Evolutionary conservation across 2,329 filamentous ascomycete genomes (phyloP), one percentile per base, ranked within the genome.

Genomic region (Sclerotinia minor): DNA sequence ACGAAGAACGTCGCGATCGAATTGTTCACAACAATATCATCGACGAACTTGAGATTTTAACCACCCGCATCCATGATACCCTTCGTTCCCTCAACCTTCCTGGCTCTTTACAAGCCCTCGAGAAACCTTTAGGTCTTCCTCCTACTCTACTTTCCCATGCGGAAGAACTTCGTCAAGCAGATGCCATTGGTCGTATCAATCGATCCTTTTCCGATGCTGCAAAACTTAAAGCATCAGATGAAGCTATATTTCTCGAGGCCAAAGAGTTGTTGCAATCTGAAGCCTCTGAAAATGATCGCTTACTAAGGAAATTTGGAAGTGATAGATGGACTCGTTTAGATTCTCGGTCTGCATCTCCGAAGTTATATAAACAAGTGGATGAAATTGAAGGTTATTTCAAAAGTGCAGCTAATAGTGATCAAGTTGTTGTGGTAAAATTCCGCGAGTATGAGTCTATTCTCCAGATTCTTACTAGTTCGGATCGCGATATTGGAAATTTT

Each of bases 71-170:
- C 0, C 91, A 96, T 75, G 89, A 92, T 73, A 81, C 94, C 0
- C 81, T 98, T 29, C 87, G 91, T 24, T 94, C 90, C 0, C 82
- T 98, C 19, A 95, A 96, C 68, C 85, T 99, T 0, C 95, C 95
- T 0, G 95, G 95, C 0, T 96, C 94, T 1, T 80, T 99, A 5
- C 95, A 99, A 77, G 95, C 95, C 0, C 83, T 98, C 0, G 95
- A 99, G 77, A 98, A 97, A 77, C 95, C 95, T 0, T 83, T 99
- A 0, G 95, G 95, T 0, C 79, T 99, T 5, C 95, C 95, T 0
- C 92, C 92, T 0, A 91, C 88, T 21, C 80, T 99, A 2, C 86
- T 93, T 3, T 92, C 95, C 29, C 95, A 97, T 73, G 94, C 94
- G 0, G 94, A 98, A 76, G 95, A 98, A 76, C 90, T 99, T 60